Percentiles rank a stretch among this genome's conserved stretches.
These are phyloP conservation scores for Sindora glabra DNA, from an alignment of 306 rosid genomes.

Conservation along the genomic window DNA sequence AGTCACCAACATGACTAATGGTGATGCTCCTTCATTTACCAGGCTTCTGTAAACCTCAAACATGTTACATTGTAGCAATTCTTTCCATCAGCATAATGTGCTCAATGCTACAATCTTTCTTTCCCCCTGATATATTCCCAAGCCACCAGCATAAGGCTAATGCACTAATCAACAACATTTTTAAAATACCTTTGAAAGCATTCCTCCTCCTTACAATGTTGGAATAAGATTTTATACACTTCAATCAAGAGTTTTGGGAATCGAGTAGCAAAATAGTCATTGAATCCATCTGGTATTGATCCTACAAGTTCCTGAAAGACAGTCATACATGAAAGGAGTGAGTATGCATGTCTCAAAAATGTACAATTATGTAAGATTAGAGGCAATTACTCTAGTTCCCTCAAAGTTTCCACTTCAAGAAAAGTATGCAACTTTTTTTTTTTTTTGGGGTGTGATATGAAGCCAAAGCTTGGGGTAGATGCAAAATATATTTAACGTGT, in stretches of 20 bases:
- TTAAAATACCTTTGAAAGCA: slow-evolving; percentile 19
- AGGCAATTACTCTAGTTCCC: too few relatives aligned
- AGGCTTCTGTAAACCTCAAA: too few relatives aligned
- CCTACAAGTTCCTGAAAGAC: slow-evolving; percentile 16
- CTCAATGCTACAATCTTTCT: not conserved
- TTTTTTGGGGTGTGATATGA: too few relatives aligned
- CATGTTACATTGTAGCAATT: too few relatives aligned
- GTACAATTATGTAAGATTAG: not conserved
- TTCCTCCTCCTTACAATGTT: slow-evolving; percentile 21
- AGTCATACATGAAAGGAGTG: not conserved
- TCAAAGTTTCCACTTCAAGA: not conserved
- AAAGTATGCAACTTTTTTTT: too few relatives aligned
- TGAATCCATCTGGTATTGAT: slow-evolving; percentile 27
- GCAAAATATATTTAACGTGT: not conserved
- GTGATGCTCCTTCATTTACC: too few relatives aligned
- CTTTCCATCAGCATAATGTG: not conserved
- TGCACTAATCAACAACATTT: not conserved
- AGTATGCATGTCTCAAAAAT: not conserved
- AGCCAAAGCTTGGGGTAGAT: not conserved
- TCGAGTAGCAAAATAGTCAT: slow-evolving; percentile 28
- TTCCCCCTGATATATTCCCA: not conserved
- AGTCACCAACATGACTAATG: too few relatives aligned
- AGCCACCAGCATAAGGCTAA: not conserved
- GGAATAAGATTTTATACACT: slow-evolving; percentile 18
- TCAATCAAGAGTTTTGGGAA: slow-evolving; percentile 33